Evolutionary conservation across 805 yeast genomes (phyloP), one percentile per base, ranked within the genome.

Genomic region (fission yeast (Schizosaccharomyces pombe)): DNA sequence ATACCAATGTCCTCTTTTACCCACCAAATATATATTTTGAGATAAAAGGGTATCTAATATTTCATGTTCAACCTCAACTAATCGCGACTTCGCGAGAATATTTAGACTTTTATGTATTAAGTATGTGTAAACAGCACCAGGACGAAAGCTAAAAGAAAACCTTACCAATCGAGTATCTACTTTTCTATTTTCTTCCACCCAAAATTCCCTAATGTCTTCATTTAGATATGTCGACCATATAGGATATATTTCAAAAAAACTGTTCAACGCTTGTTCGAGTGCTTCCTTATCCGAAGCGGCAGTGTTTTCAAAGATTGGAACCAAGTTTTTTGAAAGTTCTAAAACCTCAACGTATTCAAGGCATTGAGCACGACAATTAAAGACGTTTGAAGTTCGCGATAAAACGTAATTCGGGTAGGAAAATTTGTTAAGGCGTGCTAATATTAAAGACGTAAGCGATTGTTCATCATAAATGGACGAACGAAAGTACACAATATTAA

Each of bases 1-100:
- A 29, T 56, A 59, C 61, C 61, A 59, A 22, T 55, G 57, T 2
- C 61, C 61, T n/a, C 61, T 52, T 33, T 56, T 58, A 28, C 60
- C 61, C 14, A 52, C 56, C 11, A 56, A 47, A 33, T 57, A 58
- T 1, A 52, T 22, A 5, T 49, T 33, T 19, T 59, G 61, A 5
- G 37, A 47, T 9, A 59, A 52, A 9, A 59, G 56, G 6, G 33
- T 52, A 5, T 55, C 37, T 12, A 59, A 56, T 4, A 58, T 55
- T 8, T 19, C 52, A 32, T 55, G 55, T 5, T 58, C 56, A 16
- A 54, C 58, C 11, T 33, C 29, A 39, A 57, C 52, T 2, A 43
- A 28, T 8, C 54, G 56, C 1, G 56, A 53, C 24, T 58, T 26
- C 28, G 52, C 51, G 3, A 59, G 52, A 5, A 58, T 54, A 32